Evolutionary conservation across 768 basidiomycete genomes (phyloP), one percentile per base, ranked within the genome.

Genomic region (Rhizopogon vulgaris): DNA sequence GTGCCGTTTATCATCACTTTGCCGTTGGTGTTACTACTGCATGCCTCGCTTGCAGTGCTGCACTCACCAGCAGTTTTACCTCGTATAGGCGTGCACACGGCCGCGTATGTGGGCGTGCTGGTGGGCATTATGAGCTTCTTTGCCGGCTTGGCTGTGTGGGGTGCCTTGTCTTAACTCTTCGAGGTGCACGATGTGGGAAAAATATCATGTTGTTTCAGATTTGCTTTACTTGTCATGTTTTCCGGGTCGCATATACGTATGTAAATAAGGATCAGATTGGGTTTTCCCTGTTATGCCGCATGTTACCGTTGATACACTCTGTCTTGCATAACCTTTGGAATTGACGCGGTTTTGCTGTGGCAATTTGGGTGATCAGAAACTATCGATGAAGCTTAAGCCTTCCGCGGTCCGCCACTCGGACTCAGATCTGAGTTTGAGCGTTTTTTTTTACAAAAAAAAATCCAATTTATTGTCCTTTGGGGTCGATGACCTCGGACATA

Each of bases 121-220:
- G 75, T 86, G 4, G 81, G 83, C 0, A 68, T 92, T 11, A 84
- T 85, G 25, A 72, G 74, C 37, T 80, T 91, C 58, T 90, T 91
- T 63, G 76, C 79, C 3, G 89, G 87, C 3, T 68, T 92, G 47
- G 85, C 79, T 0, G 67, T 80, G 8, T 92, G 90, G 90, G 82
- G 78, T 27, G 87, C 73, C 6, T 65, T 91, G 48, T 76, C 78
- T 24, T 82, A 51, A 48, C 8, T 11, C 45, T 4, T 5, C 6
- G 3, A 9, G 24, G 14, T 8, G 11, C 22, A 18, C 6, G 22
- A 45, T 6, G 15, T 34, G 11, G 32, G 10, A 34, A 34, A 18
- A 38, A 18, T n/a, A 18, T 18, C 37, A n/a, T 38, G 37, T n/a
- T 42, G 3, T 22, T 6, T 42, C 41, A 22, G 24, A 12, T 28